A percentile compares a stretch with the other conserved stretches of the same genome.
These are phyloP conservation scores for Hyaloscypha hepaticicola DNA, from an alignment of 495 filamentous ascomycete genomes.

Conservation along the genomic window DNA sequence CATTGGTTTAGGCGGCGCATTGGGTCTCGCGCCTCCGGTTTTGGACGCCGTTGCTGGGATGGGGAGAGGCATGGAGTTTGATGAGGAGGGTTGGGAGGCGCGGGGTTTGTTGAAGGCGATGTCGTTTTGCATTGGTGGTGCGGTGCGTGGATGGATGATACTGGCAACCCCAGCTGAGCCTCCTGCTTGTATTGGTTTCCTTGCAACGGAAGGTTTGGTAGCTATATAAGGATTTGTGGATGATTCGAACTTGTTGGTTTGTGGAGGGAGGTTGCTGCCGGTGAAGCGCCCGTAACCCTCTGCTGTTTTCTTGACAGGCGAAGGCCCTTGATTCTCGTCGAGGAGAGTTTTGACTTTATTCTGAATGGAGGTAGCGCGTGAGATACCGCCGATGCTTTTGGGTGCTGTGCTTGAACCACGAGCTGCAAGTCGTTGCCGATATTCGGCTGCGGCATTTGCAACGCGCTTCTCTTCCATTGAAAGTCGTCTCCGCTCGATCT, in stretches of 20 bases:
- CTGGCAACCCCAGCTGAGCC: neutral
- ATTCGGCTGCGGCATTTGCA: conserved; percentile 87
- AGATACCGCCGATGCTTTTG: conserved; percentile 55
- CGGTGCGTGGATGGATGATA: conserved; percentile 14
- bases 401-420: conserved; percentile 43
- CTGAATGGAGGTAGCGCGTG: conserved; percentile 78
- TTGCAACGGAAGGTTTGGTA: conserved; percentile 27
- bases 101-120: conserved; percentile 27
- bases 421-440: conserved; percentile 72
- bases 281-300: conserved; percentile 88
- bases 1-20: conserved; percentile 50
- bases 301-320: conserved; percentile 66
- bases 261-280: conserved; percentile 42
- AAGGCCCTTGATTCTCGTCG: conserved; percentile 68
- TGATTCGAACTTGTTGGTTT: conserved; percentile 13
- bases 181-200: conserved; percentile 38
- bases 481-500: conserved; percentile 81
- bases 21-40: conserved; percentile 33
- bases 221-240: conserved; percentile 28
- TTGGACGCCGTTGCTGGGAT: conserved; percentile 22
- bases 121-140: conserved; percentile 16
- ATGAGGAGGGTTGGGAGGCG: conserved; percentile 2
- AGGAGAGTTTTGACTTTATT: conserved; percentile 84
- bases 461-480: conserved; percentile 92
- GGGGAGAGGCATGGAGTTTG: neutral